Base-by-base conservation (phyloP, 2,329 filamentous ascomycete species). In the Talaromyces sp. region DNA sequence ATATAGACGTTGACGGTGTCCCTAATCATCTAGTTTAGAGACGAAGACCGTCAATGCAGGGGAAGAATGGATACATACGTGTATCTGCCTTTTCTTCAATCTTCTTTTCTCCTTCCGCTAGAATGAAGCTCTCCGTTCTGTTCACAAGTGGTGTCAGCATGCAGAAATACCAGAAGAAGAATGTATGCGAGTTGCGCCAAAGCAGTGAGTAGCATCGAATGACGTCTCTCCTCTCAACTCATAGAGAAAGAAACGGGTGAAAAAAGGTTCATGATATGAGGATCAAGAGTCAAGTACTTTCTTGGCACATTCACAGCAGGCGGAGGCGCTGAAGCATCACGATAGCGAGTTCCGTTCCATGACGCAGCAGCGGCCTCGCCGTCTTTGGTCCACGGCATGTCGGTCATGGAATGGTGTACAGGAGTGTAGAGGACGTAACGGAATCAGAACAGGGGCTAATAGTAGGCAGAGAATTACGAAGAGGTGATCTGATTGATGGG, bases 81-180 rank as follows among this genome's bases (percentile, higher is more conserved):
- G 92, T 94, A 72, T 96, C 94, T 6, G 90, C 82, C 70, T 89
- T 88, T 76, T 91, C 87, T 60, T 91, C 88, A 59, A 96, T 90
- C 78, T 97, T 97, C 80, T 93, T 94, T 82, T 99, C 91, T 62
- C 88, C 91, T 51, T 91, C 88, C 40, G 76, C 84, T 60, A 97
- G 88, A 63, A 97, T 78, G 78, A 97, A 97, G 51, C 95, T 84
- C 80, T 97, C 94, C 78, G 95, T 96, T 70, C 94, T 97, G 62
- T 69, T 59, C 28, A 56, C 35, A 37, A 39, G 8, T 52, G 48
- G 37, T 22, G 37, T 59, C 45, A 59, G 57, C 31, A 31, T 25
- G 35, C 25, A 13, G 4, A 11, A 37, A 8, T n/a, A 17, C 17
- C 25, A n/a, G 4, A 17, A 19, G 4, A 17, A 19, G 43, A n/a